phyloP scores from a whole-genome alignment of 2,329 filamentous ascomycete genomes.

The Davidsoniella virescens region DNA sequence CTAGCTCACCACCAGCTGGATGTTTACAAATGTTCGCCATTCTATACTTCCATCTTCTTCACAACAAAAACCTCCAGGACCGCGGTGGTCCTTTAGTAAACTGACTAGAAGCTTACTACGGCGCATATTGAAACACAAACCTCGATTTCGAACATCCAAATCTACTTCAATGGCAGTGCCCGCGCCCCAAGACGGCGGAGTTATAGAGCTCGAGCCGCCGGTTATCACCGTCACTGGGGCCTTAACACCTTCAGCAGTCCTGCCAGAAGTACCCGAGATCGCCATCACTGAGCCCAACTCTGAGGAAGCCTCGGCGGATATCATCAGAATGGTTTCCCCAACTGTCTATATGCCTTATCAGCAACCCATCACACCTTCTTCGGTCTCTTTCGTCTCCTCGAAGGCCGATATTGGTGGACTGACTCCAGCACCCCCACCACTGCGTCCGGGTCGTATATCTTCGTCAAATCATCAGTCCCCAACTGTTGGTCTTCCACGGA shows the following conservation, averaged over 20 bases:
- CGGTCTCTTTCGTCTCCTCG: background rate
- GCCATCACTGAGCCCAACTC: background rate
- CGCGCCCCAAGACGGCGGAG: background rate
- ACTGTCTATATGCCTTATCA: constrained; percentile 1
- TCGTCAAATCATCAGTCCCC: constrained; percentile 1
- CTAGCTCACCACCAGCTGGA: background rate
- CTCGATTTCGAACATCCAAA: background rate
- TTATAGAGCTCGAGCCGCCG: background rate
- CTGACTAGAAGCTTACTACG: background rate
- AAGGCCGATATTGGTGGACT: background rate
- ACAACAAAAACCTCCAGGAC: background rate
- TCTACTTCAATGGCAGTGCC: background rate
- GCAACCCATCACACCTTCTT: constrained; percentile 2
- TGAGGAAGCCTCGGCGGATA: background rate
- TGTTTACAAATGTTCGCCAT: constrained; percentile 1
- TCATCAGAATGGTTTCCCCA: background rate
- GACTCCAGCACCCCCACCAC: background rate
- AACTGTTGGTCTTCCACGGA: constrained; percentile 47
- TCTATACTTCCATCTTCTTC: background rate
- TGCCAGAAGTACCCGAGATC: background rate
- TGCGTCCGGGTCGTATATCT: background rate
- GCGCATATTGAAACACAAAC: background rate
- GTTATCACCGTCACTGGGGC: background rate
- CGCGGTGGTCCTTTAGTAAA: constrained; percentile 2
- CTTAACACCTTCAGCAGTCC: background rate